Base-by-base conservation (phyloP, 257 asterid species). In the Solanum clarkiae region DNA sequence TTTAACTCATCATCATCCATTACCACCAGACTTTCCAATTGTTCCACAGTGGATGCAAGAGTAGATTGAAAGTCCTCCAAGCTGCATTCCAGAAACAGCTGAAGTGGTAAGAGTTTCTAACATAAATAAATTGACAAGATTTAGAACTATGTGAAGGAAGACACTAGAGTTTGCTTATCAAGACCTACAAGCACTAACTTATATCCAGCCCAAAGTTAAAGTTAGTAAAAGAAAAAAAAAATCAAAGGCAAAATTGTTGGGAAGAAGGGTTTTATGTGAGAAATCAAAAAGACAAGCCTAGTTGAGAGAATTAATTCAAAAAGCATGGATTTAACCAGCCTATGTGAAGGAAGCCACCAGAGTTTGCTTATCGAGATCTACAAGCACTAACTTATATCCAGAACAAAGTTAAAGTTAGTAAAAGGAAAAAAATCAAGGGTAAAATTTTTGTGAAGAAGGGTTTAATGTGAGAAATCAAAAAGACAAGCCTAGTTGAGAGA, bases 1-100 rank as follows among this genome's bases (percentile, higher is more conserved):
- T 70, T 59, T 9, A 96, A 90, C 84, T 90, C 88, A 59, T 90
- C 75, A 82, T 91, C 93, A 53, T 91, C 93, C 79, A 90, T 55
- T 57, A 88, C 87, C 84, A 90, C 62, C 69, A 92, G 80, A 72
- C 88, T 87, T 87, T 96, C 99, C 86, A 96, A 90, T 71, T 88
- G 87, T 85, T 82, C 88, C 88, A 94, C 86, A 47, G 93, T 83
- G 9, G 96, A 91, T 87, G 96, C 92, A 62, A 96, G 88, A 24
- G 91, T 85, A 87, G 89, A 65, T 0, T 93, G 92, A 85, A 92
- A 94, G 71, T 93, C 95, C 85, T 94, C 97, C 92, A 91, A 91
- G 86, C 99, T 96, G 97, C 89, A 91, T 72, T 12, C 65, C 85
- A 8, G 13, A 77, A 81, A 85, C 75, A 10, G 72, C 65, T 65